A percentile compares a stretch with the other conserved stretches of the same genome.
Evolutionary conservation across 1,284 basidiomycete species (phyloP).

Genomic region (Rhodotorula sp.): DNA sequence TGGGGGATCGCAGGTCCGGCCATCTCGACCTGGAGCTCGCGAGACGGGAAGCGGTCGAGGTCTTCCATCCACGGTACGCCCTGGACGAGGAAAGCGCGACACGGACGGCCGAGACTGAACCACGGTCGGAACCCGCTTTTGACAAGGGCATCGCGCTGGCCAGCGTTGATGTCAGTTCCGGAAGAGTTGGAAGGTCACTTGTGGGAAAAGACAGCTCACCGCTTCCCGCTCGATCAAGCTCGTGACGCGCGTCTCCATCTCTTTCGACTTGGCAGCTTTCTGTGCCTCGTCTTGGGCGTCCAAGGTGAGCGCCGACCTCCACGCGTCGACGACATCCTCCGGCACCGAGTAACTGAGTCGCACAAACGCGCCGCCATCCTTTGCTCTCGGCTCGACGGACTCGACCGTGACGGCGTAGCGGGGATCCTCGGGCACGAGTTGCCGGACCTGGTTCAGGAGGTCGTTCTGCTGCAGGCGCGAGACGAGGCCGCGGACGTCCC

Average conservation of each 20-base stretch:
- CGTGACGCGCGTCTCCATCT: constrained; percentile 21
- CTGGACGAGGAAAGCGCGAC: constrained; percentile 37
- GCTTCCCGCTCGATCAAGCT: constrained; percentile 7
- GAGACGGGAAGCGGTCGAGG: constrained; percentile 74
- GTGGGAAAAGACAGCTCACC: background rate
- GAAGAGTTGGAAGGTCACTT: background rate
- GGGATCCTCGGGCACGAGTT: constrained; percentile 21
- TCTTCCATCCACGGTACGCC: constrained; percentile 59
- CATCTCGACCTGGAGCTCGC: constrained; percentile 71
- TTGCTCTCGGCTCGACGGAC: constrained; percentile 48
- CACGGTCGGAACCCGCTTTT: constrained; percentile 34
- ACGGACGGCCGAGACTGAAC: constrained; percentile 30
- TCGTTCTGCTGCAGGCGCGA: constrained; percentile 1
- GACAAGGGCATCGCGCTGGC: constrained; percentile 3
- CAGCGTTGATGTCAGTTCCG: too few relatives aligned
- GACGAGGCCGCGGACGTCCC: constrained; percentile 35
- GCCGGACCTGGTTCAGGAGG: constrained; percentile 12
- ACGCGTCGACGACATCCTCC: constrained; percentile 3
- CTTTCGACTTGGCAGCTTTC: constrained; percentile 1
- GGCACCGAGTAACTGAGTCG: constrained; percentile 64
- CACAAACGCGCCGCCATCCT: constrained; percentile 85
- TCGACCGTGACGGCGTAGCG: constrained; percentile 40
- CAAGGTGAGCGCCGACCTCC: constrained; percentile 12
- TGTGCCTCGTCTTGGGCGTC: constrained; percentile 28
- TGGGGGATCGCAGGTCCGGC: constrained; percentile 59